Conservation (phyloP, 2,329 filamentous ascomycete genomes). For the Colletotrichum sp. region DNA sequence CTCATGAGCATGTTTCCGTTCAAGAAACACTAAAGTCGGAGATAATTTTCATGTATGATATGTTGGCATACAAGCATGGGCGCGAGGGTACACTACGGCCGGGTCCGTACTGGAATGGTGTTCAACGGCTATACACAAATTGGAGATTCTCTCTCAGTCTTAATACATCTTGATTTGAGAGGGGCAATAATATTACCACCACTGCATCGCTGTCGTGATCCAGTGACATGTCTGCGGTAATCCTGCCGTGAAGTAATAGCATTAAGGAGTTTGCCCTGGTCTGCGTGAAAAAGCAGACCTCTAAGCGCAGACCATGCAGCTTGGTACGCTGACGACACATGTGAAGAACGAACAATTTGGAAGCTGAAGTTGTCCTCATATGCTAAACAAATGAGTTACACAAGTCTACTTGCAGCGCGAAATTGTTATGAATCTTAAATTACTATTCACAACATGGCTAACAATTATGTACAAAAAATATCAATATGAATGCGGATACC, state of each 20-base stretch:
- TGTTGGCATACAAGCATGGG: neutral
- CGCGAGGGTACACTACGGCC: conserved; percentile 1
- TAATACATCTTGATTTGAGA: neutral
- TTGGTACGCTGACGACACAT: neutral
- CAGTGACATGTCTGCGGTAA: fast-evolving
- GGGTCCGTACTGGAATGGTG: conserved; percentile 2
- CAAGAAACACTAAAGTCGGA: neutral
- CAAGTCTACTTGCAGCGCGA: fast-evolving
- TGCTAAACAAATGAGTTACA: neutral
- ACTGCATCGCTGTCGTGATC: neutral
- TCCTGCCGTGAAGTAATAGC: neutral
- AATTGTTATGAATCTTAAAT: neutral
- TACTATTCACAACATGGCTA: neutral
- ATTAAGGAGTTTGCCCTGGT: neutral
- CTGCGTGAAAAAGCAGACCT: neutral
- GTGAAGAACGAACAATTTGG: neutral
- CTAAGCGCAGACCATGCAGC: neutral
- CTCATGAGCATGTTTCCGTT: neutral
- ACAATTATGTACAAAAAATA: conserved; percentile 1
- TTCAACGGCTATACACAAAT: neutral
- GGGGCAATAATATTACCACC: neutral
- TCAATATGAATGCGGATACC: neutral
- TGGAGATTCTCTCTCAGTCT: neutral
- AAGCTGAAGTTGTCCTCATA: neutral
- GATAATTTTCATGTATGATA: neutral